Evolutionary conservation across 441 rosid genomes (phyloP), one percentile per base, ranked within the genome.

Genomic region (Kokia cookei): DNA sequence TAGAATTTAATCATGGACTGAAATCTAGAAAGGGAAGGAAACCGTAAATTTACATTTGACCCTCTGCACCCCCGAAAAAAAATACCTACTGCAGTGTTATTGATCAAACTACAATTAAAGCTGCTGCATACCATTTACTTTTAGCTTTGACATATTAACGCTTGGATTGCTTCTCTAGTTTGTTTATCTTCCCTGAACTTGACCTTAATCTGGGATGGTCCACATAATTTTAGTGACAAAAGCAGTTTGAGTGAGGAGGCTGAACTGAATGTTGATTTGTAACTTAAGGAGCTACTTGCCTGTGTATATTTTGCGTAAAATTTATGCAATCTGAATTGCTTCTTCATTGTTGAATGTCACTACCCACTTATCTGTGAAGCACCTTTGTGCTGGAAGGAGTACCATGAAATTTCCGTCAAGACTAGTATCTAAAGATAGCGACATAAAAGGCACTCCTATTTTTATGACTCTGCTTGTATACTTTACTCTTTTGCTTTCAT

Each of bases 1-100:
- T 26, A 50, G 71, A 53, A 64, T 78, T 67, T 71, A 69, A 71
- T 74, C 78, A 70, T 75, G 66, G 47, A 61, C 45, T 78, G 75
- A 72, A 71, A 45, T 63, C 35, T 60, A 29, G 79, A 48, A 63
- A 47, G 70, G 10, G 51, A 47, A 37, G 24, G 47, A 50, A 14
- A 14, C 43, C 50, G 69, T 42, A 51, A 67, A 61, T 48, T 62
- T 14, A 15, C 37, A 22, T 75, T 73, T 57, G 6, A 66, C 42
- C 42, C 55, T 26, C 54, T 24, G 8, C 35, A 26, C 59, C 37
- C 26, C 0, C 17, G 14, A 45, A 43, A 43, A 45, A 45, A 43
- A 43, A 8, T 8, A 26, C 42, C 71, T 48, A 47, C 42, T 15
- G 14, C 24, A 48, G 58, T 14, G 71, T 12, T 14, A 2, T 47